Percentiles rank a stretch among this genome's conserved stretches.
These are phyloP conservation scores for Exophiala aquamarina DNA, from an alignment of 2,329 filamentous ascomycete species.

Conservation along the genomic window DNA sequence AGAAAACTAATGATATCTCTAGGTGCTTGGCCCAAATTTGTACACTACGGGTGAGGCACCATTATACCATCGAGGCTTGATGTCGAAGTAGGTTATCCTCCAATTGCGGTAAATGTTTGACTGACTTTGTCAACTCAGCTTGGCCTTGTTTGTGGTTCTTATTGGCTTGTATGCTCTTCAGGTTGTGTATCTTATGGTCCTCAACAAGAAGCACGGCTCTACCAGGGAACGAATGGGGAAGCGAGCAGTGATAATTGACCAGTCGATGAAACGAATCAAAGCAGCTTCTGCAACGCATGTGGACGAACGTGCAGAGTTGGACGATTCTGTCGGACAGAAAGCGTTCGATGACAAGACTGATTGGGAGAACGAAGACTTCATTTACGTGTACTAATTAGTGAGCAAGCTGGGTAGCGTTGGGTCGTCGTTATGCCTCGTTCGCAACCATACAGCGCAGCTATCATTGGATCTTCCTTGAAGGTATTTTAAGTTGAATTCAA, in stretches of 20 bases:
- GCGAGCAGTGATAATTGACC: slow-evolving; percentile 56
- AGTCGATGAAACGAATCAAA: slow-evolving; percentile 50
- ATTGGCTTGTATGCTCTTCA: slow-evolving; percentile 48
- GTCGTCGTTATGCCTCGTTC: too few species aligned
- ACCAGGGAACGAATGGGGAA: slow-evolving; percentile 61
- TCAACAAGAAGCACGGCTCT: slow-evolving; percentile 49
- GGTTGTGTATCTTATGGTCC: slow-evolving; percentile 32
- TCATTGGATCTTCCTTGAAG: too few species aligned
- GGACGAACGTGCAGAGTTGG: slow-evolving; percentile 19
- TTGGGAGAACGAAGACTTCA: slow-evolving; percentile 33
- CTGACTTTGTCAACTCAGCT: slow-evolving; percentile 30
- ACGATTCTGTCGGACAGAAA: slow-evolving; percentile 28
- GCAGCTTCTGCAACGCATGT: slow-evolving; percentile 28
- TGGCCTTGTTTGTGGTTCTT: slow-evolving; percentile 62
- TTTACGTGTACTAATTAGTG: slow-evolving; percentile 32
- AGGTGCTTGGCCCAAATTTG: slow-evolving; percentile 59
- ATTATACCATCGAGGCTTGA: slow-evolving; percentile 57
- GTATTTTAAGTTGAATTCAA: too few species aligned
- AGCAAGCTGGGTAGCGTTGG: too few species aligned
- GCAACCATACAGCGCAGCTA: too few species aligned
- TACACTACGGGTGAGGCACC: slow-evolving; percentile 63
- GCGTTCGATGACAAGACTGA: slow-evolving; percentile 34
- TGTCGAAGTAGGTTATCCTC: slow-evolving; percentile 47
- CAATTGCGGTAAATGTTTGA: background rate
- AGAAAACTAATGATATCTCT: too few species aligned